Evolutionary conservation across 108 stramenopile genomes (phyloP), one percentile per base, ranked within the genome.

Genomic region (Fragilaria radians): DNA sequence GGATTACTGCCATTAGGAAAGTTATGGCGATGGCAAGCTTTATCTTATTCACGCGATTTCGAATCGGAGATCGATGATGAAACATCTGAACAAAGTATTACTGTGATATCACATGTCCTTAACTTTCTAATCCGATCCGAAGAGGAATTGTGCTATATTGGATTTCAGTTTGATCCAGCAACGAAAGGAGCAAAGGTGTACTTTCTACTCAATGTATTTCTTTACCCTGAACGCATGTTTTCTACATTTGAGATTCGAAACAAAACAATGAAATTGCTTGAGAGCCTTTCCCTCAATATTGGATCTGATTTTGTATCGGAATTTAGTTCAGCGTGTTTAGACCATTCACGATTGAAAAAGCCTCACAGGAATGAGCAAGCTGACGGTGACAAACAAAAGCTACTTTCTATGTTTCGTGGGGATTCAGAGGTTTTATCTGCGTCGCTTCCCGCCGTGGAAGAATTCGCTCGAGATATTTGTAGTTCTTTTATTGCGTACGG

Each of bases 21-120:
- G 33, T 48, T 81, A 11, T 93, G 91, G 91, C n/a, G 86, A 21
- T 93, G 86, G 91, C 73, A 93, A 48, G 45, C 42, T 9, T 34
- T 83, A 1, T 69, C 78, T 0, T 74, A 77, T n/a, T 59, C 64
- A 1, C 7, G 45, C n/a, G 29, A 18, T 1, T 2, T 21, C 18
- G 19, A 22, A 22, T 3, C 3, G 2, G 14, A 45, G 18, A 27
- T 17, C 3, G 53, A 66, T 5, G 70, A 62, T 3, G 27, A 17
- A 46, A 33, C 45, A 9, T 52, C 68, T 11, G 69, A 48, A 46
- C 42, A 52, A 54, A 70, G 66, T 19, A 52, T 21, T 2, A 62
- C 19, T 33, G 55, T 49, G 73, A 82, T 52, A 54, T 91, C 59
- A 7, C 58, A 77, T 24, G 65, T 71, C 2, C 61, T 88, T 4